Conservation (phyloP, 2,329 filamentous ascomycete species). For the Venturia asperata region DNA sequence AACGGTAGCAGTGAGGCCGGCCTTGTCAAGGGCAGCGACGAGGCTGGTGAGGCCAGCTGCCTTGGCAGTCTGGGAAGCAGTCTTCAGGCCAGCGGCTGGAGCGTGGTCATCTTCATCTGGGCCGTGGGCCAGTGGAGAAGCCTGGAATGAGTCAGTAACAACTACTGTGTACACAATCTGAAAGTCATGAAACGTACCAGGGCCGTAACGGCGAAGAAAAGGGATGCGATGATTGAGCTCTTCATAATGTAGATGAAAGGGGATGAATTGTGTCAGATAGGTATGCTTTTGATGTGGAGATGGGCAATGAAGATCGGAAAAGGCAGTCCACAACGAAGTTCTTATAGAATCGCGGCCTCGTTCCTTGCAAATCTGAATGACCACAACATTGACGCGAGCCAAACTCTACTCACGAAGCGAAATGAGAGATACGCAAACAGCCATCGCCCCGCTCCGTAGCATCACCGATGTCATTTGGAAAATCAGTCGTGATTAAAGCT, state of each 20-base stretch:
- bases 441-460: background rate
- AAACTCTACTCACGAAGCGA: background rate
- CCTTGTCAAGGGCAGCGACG: background rate
- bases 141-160: background rate
- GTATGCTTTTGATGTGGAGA: background rate
- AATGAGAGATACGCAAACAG: background rate
- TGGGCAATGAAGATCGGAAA: background rate
- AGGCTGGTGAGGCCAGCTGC: constrained; percentile 18
- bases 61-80: constrained; percentile 20
- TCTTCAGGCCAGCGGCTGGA: background rate
- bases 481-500: background rate
- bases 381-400: background rate
- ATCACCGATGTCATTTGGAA: background rate
- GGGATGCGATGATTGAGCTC: constrained; percentile 5
- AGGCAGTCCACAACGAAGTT: background rate
- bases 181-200: background rate
- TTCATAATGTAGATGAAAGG: background rate
- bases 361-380: background rate
- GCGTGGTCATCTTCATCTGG: background rate
- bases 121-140: constrained; percentile 9
- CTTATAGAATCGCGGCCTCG: background rate
- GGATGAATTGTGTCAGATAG: no score
- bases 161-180: background rate
- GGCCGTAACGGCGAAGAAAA: constrained; percentile 3
- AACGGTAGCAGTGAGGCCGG: constrained; percentile 14